phyloP scores from a whole-genome alignment of 768 basidiomycete genomes.

The Boletus sensibilis region DNA sequence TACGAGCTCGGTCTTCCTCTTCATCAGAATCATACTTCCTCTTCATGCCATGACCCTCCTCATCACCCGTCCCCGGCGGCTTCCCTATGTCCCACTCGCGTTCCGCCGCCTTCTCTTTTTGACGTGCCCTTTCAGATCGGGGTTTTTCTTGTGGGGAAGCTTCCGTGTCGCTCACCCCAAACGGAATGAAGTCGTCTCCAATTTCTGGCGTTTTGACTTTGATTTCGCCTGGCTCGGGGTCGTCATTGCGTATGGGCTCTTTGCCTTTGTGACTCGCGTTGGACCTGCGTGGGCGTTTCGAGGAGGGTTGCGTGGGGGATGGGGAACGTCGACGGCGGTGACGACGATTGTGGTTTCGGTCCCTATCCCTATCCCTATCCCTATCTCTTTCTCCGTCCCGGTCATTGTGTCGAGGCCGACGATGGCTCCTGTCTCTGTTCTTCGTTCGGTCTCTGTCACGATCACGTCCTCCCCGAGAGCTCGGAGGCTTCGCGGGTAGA shows the following conservation, averaged over 20 bases:
- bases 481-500: slow-evolving; percentile 19
- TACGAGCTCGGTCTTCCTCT: slow-evolving; percentile 38
- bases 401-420: slow-evolving; percentile 9
- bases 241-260: slow-evolving; percentile 6
- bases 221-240: slow-evolving; percentile 12
- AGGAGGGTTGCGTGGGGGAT: slow-evolving; percentile 12
- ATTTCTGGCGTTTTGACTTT: slow-evolving; percentile 13
- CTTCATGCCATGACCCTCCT: slow-evolving; percentile 35
- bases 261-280: slow-evolving; percentile 18
- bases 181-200: slow-evolving; percentile 35
- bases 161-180: slow-evolving; percentile 20
- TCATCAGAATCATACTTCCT: slow-evolving; percentile 49
- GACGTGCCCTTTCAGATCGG: slow-evolving; percentile 17
- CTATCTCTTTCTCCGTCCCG: slow-evolving; percentile 7
- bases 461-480: slow-evolving; percentile 17
- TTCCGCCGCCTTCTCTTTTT: slow-evolving; percentile 23
- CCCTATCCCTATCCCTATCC: slow-evolving; percentile 2
- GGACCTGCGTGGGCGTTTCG: slow-evolving; percentile 21
- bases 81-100: slow-evolving; percentile 46
- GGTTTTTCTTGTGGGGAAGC: slow-evolving; percentile 7
- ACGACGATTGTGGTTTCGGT: not conserved
- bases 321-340: slow-evolving; percentile 11
- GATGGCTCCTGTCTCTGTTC: slow-evolving; percentile 7
- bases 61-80: slow-evolving; percentile 19
- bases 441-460: slow-evolving; percentile 12